phyloP scores from a whole-genome alignment of 2,329 filamentous ascomycete genomes.

The Zalaria obscura region DNA sequence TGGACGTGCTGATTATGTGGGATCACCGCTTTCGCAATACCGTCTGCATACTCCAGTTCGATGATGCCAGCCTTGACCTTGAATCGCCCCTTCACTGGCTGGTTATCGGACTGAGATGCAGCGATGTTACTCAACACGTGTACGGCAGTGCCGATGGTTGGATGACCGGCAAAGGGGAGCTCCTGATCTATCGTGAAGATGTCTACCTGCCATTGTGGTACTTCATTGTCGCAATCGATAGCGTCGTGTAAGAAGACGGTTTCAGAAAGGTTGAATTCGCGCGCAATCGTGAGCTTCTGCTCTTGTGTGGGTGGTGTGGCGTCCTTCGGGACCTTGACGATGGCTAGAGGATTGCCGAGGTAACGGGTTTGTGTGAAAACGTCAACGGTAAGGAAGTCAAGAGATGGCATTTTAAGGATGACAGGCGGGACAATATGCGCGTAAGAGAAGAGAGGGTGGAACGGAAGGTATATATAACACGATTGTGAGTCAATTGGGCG shows the following conservation, averaged over 20 bases:
- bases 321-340: conserved; percentile 31
- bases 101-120: conserved; percentile 1
- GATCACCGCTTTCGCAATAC: conserved; percentile 45
- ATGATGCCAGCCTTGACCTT: conserved; percentile 32
- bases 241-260: conserved; percentile 38
- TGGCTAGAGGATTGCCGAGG: conserved; percentile 40
- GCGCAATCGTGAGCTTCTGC: conserved; percentile 39
- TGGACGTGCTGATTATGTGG: conserved; percentile 56
- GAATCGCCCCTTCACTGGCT: conserved; percentile 20
- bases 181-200: conserved; percentile 40
- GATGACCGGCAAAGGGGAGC: conserved; percentile 44
- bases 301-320: conserved; percentile 23
- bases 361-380: conserved; percentile 37
- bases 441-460: no score
- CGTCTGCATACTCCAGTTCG: conserved; percentile 23
- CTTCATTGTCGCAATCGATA: conserved; percentile 5
- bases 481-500: no score
- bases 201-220: conserved; percentile 30
- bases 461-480: no score
- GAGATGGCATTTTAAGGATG: not conserved
- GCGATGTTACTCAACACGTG: conserved; percentile 26
- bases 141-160: conserved; percentile 41
- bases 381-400: conserved; percentile 22
- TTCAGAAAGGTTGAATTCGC: conserved; percentile 45
- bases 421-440: no score